Percentiles rank a stretch among this genome's conserved stretches.
These are phyloP conservation scores for Candida taoyuanica DNA, from an alignment of 805 yeast genomes.

Conservation along the genomic window DNA sequence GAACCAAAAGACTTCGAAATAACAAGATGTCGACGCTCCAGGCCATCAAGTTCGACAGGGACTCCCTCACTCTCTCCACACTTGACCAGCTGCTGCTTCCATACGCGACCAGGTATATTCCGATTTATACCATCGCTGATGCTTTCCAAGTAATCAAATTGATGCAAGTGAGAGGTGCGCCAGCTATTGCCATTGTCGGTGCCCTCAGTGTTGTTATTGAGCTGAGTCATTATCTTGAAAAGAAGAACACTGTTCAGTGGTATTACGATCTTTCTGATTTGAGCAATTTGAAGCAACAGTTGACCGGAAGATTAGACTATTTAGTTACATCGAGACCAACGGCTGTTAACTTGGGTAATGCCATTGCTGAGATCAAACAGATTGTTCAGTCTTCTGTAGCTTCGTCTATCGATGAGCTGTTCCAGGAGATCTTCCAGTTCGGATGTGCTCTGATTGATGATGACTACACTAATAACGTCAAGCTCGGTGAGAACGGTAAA, in stretches of 20 bases:
- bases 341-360: constrained; percentile 87
- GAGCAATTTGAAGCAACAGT: constrained; percentile 31
- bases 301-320: constrained; percentile 51
- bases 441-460: constrained; percentile 58
- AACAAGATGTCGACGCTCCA: constrained; percentile 37
- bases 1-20: neutral
- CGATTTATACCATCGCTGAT: constrained; percentile 58
- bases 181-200: constrained; percentile 96
- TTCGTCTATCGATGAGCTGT: constrained; percentile 26
- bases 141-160: constrained; percentile 78
- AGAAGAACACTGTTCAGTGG: constrained; percentile 25
- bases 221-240: constrained; percentile 32
- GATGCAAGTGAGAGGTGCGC: constrained; percentile 98
- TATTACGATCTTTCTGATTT: constrained; percentile 32
- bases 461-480: constrained; percentile 72
- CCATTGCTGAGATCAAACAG: constrained; percentile 37
- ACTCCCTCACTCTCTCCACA: constrained; percentile 45
- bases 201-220: constrained; percentile 81
- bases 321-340: constrained; percentile 85
- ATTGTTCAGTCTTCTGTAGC: constrained; percentile 30
- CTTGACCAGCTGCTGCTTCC: constrained; percentile 85
- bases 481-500: constrained; percentile 79
- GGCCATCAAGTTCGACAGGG: constrained; percentile 63
- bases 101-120: constrained; percentile 64
- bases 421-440: constrained; percentile 36